Conservation (phyloP, 768 basidiomycete genomes). For the Antrodiella citrinella region DNA sequence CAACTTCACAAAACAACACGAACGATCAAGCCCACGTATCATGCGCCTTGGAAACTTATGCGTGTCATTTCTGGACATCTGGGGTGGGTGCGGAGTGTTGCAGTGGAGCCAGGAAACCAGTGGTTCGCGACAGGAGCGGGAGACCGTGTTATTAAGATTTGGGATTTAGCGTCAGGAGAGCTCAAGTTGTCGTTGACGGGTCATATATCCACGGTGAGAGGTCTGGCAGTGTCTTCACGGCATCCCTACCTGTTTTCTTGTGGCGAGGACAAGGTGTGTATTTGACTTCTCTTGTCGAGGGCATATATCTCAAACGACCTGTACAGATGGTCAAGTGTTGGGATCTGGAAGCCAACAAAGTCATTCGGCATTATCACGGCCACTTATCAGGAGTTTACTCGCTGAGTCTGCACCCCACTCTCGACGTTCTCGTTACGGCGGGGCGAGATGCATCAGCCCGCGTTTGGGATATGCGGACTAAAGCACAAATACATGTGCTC, state of each 20-base stretch:
- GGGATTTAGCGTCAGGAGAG: conserved; percentile 97
- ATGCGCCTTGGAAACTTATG: conserved; percentile 91
- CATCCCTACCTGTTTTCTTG: conserved; percentile 98
- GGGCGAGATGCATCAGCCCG: conserved; percentile 95
- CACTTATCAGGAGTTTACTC: conserved; percentile 98
- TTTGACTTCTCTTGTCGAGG: background rate
- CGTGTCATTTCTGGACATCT: conserved; percentile 97
- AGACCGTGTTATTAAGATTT: conserved; percentile 96
- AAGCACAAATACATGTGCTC: conserved; percentile 90
- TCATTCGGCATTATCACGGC: conserved; percentile 97
- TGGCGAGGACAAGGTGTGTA: conserved; percentile 89
- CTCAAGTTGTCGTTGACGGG: conserved; percentile 94
- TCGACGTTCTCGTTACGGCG: conserved; percentile 90
- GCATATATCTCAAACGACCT: no score
- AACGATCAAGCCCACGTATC: conserved; percentile 92
- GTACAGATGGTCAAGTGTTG: conserved; percentile 98
- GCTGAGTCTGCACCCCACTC: conserved; percentile 86
- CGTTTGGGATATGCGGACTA: conserved; percentile 99
- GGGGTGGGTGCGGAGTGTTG: conserved; percentile 94
- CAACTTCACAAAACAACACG: conserved; percentile 89
- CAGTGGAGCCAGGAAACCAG: conserved; percentile 95
- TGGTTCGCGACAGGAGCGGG: conserved; percentile 99
- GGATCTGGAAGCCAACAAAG: conserved; percentile 98
- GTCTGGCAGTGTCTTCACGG: conserved; percentile 82
- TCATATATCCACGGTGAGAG: conserved; percentile 94